Conservation (phyloP, 306 rosid species). For the Canavalia ensiformis region DNA sequence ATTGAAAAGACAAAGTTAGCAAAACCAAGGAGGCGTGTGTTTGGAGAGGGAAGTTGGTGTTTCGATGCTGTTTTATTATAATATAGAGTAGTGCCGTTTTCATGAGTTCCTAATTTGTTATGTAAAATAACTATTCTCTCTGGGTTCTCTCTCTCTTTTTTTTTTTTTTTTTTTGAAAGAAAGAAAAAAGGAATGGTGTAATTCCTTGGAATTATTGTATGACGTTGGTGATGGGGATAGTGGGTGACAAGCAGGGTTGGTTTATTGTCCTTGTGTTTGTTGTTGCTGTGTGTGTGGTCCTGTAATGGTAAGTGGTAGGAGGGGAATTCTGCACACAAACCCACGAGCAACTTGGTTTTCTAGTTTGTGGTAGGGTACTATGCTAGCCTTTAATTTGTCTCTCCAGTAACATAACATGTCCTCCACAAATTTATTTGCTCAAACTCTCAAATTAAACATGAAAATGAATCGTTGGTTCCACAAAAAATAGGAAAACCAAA, state of each 20-base stretch:
- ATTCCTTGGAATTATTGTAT: slow-evolving; percentile 44
- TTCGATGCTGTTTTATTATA: slow-evolving; percentile 48
- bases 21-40: slow-evolving; percentile 61
- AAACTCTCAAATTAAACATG: background rate
- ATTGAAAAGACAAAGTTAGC: slow-evolving; percentile 37
- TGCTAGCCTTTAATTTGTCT: slow-evolving; percentile 24
- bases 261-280: slow-evolving; percentile 57
- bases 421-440: background rate
- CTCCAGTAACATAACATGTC: background rate
- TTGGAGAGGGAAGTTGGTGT: slow-evolving; percentile 55
- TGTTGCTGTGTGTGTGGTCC: slow-evolving; percentile 57
- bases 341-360: slow-evolving; percentile 38
- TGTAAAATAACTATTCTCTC: slow-evolving; percentile 15
- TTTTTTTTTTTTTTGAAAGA: background rate
- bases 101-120: slow-evolving; percentile 2
- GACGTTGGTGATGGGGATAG: slow-evolving; percentile 44
- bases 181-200: background rate
- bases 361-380: slow-evolving; percentile 31
- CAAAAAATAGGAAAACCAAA: background rate
- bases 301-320: slow-evolving; percentile 9
- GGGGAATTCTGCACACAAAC: slow-evolving; percentile 46
- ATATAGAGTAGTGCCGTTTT: slow-evolving; percentile 6
- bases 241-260: slow-evolving; percentile 48
- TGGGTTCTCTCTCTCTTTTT: background rate
- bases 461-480: no score